phyloP scores from a whole-genome alignment of 148 eudicot genomes.

The Hydrangea macrophylla region DNA sequence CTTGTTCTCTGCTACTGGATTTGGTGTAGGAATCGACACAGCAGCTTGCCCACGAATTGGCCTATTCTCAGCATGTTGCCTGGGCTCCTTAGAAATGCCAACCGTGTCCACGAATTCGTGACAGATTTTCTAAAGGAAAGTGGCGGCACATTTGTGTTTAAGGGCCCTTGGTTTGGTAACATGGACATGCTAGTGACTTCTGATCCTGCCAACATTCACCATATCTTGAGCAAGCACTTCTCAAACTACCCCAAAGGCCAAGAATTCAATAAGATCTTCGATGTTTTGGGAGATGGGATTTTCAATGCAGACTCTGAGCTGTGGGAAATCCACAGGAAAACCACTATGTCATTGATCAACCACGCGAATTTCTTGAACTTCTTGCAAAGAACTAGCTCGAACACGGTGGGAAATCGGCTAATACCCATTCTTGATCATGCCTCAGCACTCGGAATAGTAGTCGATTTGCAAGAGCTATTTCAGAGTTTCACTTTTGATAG shows the following conservation, averaged over 20 bases:
- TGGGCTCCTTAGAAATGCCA: neutral
- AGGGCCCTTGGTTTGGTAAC: constrained; percentile 27
- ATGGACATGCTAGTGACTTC: constrained; percentile 17
- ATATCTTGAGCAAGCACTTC: constrained; percentile 25
- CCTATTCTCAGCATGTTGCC: constrained; percentile 7
- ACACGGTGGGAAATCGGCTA: constrained; percentile 16
- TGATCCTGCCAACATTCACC: constrained; percentile 31
- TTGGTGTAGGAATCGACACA: neutral
- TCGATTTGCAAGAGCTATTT: constrained; percentile 26
- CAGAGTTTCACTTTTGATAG: constrained; percentile 19
- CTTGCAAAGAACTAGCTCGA: neutral
- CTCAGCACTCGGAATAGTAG: neutral
- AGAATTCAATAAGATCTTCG: constrained; percentile 24
- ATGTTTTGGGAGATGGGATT: constrained; percentile 26
- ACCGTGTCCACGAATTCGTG: constrained; percentile 7
- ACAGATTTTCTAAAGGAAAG: neutral
- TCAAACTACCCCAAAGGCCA: constrained; percentile 25
- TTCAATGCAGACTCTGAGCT: constrained; percentile 8
- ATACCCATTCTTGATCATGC: constrained; percentile 13
- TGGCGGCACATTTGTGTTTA: constrained; percentile 13
- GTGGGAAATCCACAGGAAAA: constrained; percentile 19
- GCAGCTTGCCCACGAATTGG: neutral
- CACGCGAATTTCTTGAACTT: constrained; percentile 4
- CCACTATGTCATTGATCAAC: constrained; percentile 8
- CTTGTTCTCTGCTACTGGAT: neutral